A percentile compares a stretch with the other conserved stretches of the same genome.
Conservation (phyloP, 2,329 filamentous ascomycete species). For the Mycocentrospora acerina region DNA sequence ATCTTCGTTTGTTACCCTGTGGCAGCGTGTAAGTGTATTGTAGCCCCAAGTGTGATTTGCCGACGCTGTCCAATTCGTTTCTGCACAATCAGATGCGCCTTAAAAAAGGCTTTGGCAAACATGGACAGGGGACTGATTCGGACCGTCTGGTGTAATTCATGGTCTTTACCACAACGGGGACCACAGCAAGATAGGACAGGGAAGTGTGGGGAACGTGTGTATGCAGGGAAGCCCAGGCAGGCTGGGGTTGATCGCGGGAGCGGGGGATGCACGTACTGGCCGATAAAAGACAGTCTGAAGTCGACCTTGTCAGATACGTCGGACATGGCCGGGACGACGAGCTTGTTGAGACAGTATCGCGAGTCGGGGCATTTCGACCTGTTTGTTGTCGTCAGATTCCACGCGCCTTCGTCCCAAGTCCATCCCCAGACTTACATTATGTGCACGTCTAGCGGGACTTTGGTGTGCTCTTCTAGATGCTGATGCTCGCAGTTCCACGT, state of each 20-base stretch:
- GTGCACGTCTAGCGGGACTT: slow-evolving; percentile 84
- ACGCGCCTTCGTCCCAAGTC: background rate
- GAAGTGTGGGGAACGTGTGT: background rate
- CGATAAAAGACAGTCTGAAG: slow-evolving; percentile 89
- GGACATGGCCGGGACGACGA: slow-evolving; percentile 87
- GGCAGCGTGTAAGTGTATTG: no score
- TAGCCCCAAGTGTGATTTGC: background rate
- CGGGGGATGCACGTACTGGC: slow-evolving; percentile 57
- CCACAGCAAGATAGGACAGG: background rate
- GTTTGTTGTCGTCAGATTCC: background rate
- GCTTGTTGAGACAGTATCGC: slow-evolving; percentile 72
- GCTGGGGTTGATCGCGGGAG: background rate
- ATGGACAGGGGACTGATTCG: no score
- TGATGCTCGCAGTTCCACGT: slow-evolving; percentile 30
- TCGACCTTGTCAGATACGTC: slow-evolving; percentile 79
- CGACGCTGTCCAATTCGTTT: background rate
- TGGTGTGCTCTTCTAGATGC: slow-evolving; percentile 28
- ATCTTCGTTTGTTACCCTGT: slow-evolving; percentile 65
- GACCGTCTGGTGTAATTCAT: no score
- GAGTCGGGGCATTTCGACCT: slow-evolving; percentile 85
- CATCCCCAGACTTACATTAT: slow-evolving; percentile 64
- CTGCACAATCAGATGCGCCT: no score
- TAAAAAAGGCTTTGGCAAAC: no score
- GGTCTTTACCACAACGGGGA: no score
- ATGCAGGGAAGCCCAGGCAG: background rate